Base-by-base conservation (phyloP, 2,329 filamentous ascomycete species). In the Orbilia blumenaviensis region DNA sequence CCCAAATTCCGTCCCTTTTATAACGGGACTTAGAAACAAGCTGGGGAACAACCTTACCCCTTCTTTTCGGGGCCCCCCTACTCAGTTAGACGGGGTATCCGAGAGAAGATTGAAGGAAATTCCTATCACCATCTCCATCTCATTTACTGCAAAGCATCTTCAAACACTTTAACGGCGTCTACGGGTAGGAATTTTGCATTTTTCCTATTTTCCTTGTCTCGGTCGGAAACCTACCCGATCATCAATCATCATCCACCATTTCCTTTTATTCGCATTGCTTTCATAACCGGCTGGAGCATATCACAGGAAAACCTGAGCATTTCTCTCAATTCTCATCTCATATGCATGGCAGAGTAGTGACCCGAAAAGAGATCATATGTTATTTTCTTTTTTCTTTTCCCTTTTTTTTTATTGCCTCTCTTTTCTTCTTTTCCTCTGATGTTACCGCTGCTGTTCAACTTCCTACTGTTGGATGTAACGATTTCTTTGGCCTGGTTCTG, bases 391-490 rank as follows among this genome's bases (percentile, higher is more conserved):
- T 66, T 23, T 41, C 12, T 48, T 44, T 42, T 34, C 23, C 16
- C 16, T 25, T 38, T 10, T 50, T 16, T 21, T 25, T 34, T 23
- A 10, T 67, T 10, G 32, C 41, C 21, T 4, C 10, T 29, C 48
- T 46, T 66, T 60, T 66, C 52, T 52, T 60, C 23, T 41, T 46
- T 60, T n/a, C 29, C 46, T 41, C 41, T 50, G 38, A 66, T 66
- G 56, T 66, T 73, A 58, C 61, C 32, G 42, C 52, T 56, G 36
- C 38, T 67, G 52, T 66, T 64, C 42, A 36, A 34, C 56, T 63
- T 16, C 32, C 36, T 63, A 29, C 38, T 75, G 71, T 75, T 75
- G 63, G 71, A 75, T 75, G 71, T 75, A 75, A 75, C 71, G 56
- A 75, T 75, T 68, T 63, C 46, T 63, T 41, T 56, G 62, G 32